Conservation (phyloP, 2,329 filamentous ascomycete genomes). For the Didymella sp. region DNA sequence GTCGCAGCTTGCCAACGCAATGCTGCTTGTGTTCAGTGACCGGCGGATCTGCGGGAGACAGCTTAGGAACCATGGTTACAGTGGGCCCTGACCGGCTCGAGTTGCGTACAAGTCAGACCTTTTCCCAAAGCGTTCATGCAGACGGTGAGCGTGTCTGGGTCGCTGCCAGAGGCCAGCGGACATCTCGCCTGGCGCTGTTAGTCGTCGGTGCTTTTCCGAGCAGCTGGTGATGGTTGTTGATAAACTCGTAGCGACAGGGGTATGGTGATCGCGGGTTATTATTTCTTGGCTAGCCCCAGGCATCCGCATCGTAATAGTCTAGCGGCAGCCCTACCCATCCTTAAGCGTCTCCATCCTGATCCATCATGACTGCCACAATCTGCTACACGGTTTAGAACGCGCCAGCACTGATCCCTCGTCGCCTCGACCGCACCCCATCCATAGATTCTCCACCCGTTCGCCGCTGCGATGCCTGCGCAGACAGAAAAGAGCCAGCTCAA, state of each 20-base stretch:
- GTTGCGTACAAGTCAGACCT: neutral
- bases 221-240: slow-evolving; percentile 6
- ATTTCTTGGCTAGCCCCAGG: slow-evolving; percentile 24
- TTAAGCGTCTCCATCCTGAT: slow-evolving; percentile 21
- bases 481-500: slow-evolving; percentile 84
- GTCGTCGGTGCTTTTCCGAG: slow-evolving; percentile 3
- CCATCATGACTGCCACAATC: slow-evolving; percentile 30
- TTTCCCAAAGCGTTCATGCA: slow-evolving; percentile 3
- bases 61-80: slow-evolving; percentile 7
- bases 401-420: slow-evolving; percentile 30
- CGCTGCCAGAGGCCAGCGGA: slow-evolving; percentile 6
- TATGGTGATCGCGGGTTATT: slow-evolving; percentile 10
- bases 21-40: slow-evolving; percentile 2
- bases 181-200: neutral
- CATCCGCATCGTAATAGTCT: slow-evolving; percentile 24
- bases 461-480: slow-evolving; percentile 61
- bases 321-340: slow-evolving; percentile 26
- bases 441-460: slow-evolving; percentile 7
- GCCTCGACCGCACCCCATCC: slow-evolving; percentile 23
- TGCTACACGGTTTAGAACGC: slow-evolving; percentile 29
- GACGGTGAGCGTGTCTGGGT: neutral
- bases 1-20: slow-evolving; percentile 16
- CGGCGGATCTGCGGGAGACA: neutral
- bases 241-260: slow-evolving; percentile 4
- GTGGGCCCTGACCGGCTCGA: neutral